These are phyloP conservation scores for Ophiorrhiza pumila DNA, from an alignment of 257 asterid genomes.

Conservation along the genomic window DNA sequence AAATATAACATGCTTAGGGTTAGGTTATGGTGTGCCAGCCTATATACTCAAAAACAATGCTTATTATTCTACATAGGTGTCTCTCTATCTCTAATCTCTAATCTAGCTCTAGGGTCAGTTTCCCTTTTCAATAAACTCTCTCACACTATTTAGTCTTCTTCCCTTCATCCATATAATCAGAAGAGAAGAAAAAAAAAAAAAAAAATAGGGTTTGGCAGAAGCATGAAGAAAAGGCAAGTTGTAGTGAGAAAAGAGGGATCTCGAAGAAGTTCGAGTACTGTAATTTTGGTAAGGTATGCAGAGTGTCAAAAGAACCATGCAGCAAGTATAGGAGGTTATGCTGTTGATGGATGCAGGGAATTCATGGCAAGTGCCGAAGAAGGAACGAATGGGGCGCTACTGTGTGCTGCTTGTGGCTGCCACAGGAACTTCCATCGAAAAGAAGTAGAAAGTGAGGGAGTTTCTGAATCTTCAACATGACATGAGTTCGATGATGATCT, in stretches of 20 bases:
- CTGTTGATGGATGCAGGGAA: slow-evolving; percentile 43
- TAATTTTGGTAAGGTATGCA: slow-evolving; percentile 23
- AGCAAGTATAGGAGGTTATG: slow-evolving; percentile 36
- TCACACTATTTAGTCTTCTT: not conserved
- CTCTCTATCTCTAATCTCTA: no score
- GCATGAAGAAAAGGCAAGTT: slow-evolving; percentile 29
- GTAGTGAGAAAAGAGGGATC: slow-evolving; percentile 28
- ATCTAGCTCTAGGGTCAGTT: not conserved
- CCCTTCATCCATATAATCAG: slow-evolving; percentile 5
- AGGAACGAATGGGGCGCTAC: slow-evolving; percentile 24
- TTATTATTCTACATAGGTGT: not conserved
- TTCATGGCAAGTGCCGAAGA: slow-evolving; percentile 40
- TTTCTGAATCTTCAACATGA: slow-evolving; percentile 22
- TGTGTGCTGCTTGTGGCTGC: slow-evolving; percentile 41
- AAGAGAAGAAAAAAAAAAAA: not conserved
- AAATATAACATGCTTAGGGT: slow-evolving; percentile 23
- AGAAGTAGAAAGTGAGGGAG: slow-evolving; percentile 29
- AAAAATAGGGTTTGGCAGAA: slow-evolving; percentile 8
- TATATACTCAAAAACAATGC: not conserved
- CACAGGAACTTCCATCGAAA: slow-evolving; percentile 28
- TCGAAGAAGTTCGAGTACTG: slow-evolving; percentile 10
- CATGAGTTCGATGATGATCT: no score
- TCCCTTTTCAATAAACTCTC: slow-evolving; percentile 1
- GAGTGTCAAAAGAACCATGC: slow-evolving; percentile 48
- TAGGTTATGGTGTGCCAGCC: slow-evolving; percentile 17